Evolutionary conservation across 352 stramenopile species (phyloP).

Genomic region (Globisporangium viniferum): DNA sequence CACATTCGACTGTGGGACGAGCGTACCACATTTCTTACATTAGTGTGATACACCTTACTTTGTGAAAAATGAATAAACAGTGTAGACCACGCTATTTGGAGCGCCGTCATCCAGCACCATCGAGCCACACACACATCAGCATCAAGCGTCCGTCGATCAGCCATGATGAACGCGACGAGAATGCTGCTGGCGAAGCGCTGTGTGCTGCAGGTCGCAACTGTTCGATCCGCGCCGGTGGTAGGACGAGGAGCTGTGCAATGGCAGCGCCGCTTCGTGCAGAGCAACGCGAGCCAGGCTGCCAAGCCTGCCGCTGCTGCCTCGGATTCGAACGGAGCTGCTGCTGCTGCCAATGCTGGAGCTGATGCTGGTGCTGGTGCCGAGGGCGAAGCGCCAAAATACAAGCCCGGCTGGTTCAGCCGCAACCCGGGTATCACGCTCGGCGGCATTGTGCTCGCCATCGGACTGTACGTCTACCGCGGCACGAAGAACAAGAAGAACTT

Average conservation of each 20-base stretch:
- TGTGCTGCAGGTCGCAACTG: not conserved
- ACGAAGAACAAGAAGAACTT: conserved; percentile 81
- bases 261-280: conserved; percentile 15
- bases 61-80: not conserved
- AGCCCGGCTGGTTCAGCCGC: conserved; percentile 83
- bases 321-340: conserved; percentile 2
- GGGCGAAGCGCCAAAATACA: conserved; percentile 71
- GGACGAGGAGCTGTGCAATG: not conserved
- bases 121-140: conserved; percentile 5
- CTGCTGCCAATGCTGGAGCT: not conserved
- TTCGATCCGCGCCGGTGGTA: not conserved
- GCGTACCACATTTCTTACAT: not conserved
- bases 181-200: conserved; percentile 5
- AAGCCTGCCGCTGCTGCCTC: conserved; percentile 3
- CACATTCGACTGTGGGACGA: not conserved
- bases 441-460: conserved; percentile 64
- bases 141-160: not conserved
- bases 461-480: conserved; percentile 70
- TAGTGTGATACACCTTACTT: not conserved
- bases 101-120: not conserved
- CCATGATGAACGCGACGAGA: conserved; percentile 10
- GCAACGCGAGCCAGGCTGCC: not conserved
- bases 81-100: not conserved
- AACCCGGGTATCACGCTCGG: conserved; percentile 77
- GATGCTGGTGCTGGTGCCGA: conserved; percentile 3